Conservation (phyloP, 805 yeast genomes). For the Lipomyces yamanashiensis region DNA sequence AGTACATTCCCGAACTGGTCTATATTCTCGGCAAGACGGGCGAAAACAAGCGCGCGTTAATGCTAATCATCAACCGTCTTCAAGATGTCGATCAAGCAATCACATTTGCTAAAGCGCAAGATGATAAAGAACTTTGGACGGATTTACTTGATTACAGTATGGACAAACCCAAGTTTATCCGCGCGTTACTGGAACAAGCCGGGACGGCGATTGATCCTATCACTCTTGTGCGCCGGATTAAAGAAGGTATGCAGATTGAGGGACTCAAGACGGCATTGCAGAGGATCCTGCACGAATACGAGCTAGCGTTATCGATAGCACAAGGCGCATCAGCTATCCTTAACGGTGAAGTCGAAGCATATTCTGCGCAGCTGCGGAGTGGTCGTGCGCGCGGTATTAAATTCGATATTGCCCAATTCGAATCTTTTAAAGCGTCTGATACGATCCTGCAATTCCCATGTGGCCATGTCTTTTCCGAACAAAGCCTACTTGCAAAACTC, state of each 20-base stretch:
- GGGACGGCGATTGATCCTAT: conserved; percentile 64
- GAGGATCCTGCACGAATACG: conserved; percentile 67
- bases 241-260: conserved; percentile 62
- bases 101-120: conserved; percentile 67
- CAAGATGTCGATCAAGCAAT: conserved; percentile 83
- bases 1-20: conserved; percentile 72
- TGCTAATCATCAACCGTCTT: conserved; percentile 73
- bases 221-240: conserved; percentile 68
- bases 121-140: conserved; percentile 81
- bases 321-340: conserved; percentile 25
- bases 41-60: conserved; percentile 73
- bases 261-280: conserved; percentile 67
- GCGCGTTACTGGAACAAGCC: conserved; percentile 69
- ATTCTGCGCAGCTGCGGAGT: conserved; percentile 28
- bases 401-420: conserved; percentile 29
- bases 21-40: conserved; percentile 83
- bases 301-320: conserved; percentile 45
- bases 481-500: conserved; percentile 8
- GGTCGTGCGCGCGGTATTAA: conserved; percentile 34
- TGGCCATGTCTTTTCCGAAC: conserved; percentile 31
- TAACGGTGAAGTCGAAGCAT: conserved; percentile 25
- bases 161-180: conserved; percentile 74
- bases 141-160: conserved; percentile 71
- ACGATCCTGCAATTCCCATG: conserved; percentile 29
- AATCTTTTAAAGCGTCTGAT: conserved; percentile 21